phyloP scores from a whole-genome alignment of 176 grass and related monocot genomes.

The Pontederia paniculata region DNA sequence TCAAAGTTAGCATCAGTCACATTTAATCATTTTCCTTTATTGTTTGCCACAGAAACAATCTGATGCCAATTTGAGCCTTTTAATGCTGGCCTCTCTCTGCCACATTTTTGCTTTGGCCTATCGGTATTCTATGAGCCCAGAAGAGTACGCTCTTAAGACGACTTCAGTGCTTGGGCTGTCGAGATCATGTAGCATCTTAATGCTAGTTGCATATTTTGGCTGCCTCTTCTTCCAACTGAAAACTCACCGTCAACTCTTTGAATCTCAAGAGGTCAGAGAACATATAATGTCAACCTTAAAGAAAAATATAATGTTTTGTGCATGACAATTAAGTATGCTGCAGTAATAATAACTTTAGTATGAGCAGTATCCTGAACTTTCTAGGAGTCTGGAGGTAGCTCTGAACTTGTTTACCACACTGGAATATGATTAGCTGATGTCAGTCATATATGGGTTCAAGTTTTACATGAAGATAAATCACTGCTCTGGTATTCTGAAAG shows the following conservation, averaged over 20 bases:
- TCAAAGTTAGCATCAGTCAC: neutral
- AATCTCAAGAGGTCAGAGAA: neutral
- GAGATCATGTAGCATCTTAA: conserved; percentile 68
- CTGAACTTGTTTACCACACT: too few relatives aligned
- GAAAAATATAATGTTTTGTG: too few relatives aligned
- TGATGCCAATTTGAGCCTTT: conserved; percentile 58
- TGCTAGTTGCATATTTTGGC: conserved; percentile 71
- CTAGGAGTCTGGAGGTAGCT: too few relatives aligned
- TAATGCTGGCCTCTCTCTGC: conserved; percentile 41
- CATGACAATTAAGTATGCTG: too few relatives aligned
- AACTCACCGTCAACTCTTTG: conserved; percentile 5
- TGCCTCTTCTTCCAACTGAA: conserved; percentile 71
- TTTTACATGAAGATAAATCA: too few relatives aligned
- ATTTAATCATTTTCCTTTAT: neutral
- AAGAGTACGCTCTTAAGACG: conserved; percentile 41
- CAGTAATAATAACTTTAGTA: too few relatives aligned
- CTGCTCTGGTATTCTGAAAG: too few relatives aligned
- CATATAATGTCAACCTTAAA: too few relatives aligned
- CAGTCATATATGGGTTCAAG: too few relatives aligned
- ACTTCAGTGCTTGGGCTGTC: conserved; percentile 31
- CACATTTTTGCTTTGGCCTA: neutral
- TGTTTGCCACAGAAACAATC: conserved; percentile 25
- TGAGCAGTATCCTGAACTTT: too few relatives aligned
- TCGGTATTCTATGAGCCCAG: conserved; percentile 14
- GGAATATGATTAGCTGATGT: too few relatives aligned